These are phyloP conservation scores for Neodidymelliopsis sp. DNA, from an alignment of 2,329 filamentous ascomycete species.

Conservation along the genomic window DNA sequence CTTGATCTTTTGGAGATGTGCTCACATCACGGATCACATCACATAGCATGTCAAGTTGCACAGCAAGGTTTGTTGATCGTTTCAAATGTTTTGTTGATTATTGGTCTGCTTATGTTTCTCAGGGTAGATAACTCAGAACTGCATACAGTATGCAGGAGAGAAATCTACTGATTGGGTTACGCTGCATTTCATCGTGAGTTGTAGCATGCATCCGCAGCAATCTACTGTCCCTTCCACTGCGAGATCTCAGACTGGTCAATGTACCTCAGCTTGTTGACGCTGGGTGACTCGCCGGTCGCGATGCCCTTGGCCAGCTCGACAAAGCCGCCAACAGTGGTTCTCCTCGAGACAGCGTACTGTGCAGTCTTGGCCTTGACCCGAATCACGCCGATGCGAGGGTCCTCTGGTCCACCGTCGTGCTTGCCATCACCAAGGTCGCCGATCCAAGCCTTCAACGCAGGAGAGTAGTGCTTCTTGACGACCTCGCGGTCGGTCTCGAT, in stretches of 20 bases:
- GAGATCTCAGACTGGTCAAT: slow-evolving; percentile 62
- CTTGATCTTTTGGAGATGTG: background rate
- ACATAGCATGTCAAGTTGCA: background rate
- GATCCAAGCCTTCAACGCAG: slow-evolving; percentile 80
- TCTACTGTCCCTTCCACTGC: slow-evolving; percentile 47
- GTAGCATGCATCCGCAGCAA: background rate
- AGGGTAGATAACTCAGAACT: background rate
- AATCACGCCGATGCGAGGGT: slow-evolving; percentile 84
- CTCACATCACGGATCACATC: background rate
- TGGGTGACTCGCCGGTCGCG: slow-evolving; percentile 73
- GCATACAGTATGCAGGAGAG: background rate
- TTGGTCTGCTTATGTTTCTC: slow-evolving; percentile 7
- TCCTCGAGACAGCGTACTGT: slow-evolving; percentile 72
- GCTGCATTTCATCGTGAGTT: slow-evolving; percentile 5
- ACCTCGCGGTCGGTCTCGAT: slow-evolving; percentile 73
- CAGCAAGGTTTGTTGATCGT: background rate
- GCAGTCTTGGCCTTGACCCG: slow-evolving; percentile 75
- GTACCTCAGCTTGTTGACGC: slow-evolving; percentile 79
- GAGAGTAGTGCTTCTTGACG: slow-evolving; percentile 74
- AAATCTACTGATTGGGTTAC: background rate
- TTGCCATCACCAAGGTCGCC: slow-evolving; percentile 80
- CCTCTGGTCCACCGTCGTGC: slow-evolving; percentile 81
- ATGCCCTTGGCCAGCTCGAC: slow-evolving; percentile 79
- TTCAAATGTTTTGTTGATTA: slow-evolving; percentile 18
- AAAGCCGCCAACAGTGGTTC: slow-evolving; percentile 68